Conservation (phyloP, 176 grass and related monocot species). For the Sorghum bicolor region DNA sequence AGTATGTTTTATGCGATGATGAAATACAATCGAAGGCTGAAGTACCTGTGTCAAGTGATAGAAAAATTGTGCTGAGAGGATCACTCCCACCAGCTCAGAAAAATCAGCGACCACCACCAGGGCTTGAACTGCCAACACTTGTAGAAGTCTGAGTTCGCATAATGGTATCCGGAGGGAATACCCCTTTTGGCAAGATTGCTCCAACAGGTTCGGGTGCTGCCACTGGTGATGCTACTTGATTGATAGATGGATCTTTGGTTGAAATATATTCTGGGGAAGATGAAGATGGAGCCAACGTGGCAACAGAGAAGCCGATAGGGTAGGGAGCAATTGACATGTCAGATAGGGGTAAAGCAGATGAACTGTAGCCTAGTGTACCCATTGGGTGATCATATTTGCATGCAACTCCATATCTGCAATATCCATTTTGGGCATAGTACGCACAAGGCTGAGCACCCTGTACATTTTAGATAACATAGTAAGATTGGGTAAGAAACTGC, state of each 20-base stretch:
- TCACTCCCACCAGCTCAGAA: slow-evolving; percentile 36
- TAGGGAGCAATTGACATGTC: slow-evolving; percentile 65
- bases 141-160: slow-evolving; percentile 52
- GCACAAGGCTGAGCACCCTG: slow-evolving; percentile 73
- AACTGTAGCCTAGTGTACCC: slow-evolving; percentile 67
- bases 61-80: slow-evolving; percentile 51
- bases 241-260: slow-evolving; percentile 46
- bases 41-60: slow-evolving; percentile 54
- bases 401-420: slow-evolving; percentile 78
- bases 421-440: slow-evolving; percentile 73
- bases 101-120: slow-evolving; percentile 49
- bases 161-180: slow-evolving; percentile 37
- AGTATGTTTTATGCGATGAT: not conserved
- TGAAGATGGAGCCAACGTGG: slow-evolving; percentile 56
- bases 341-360: slow-evolving; percentile 54
- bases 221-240: slow-evolving; percentile 45
- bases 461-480: slow-evolving; percentile 28
- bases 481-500: slow-evolving; percentile 22
- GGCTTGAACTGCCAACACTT: slow-evolving; percentile 41
- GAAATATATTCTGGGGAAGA: slow-evolving; percentile 67
- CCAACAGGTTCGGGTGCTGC: slow-evolving; percentile 38
- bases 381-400: slow-evolving; percentile 84
- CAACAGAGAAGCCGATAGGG: slow-evolving; percentile 54
- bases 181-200: slow-evolving; percentile 45
- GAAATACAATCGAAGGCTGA: not conserved